Conservation (phyloP, 169 alveolate species). For the Amoebophrya sp. region DNA sequence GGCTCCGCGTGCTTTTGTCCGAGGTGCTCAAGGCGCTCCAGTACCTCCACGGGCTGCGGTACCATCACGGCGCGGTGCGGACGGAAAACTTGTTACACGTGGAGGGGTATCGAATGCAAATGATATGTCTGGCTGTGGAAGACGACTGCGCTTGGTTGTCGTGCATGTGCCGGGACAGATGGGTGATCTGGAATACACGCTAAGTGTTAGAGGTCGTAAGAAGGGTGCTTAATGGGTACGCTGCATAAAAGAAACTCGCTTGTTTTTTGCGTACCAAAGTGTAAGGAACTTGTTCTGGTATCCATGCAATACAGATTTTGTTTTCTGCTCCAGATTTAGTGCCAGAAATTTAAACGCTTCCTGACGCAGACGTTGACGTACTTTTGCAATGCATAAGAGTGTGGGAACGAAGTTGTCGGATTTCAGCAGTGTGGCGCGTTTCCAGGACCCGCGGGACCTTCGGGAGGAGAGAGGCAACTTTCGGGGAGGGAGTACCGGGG, state of each 20-base stretch:
- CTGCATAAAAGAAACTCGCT: not conserved
- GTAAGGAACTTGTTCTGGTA: not conserved
- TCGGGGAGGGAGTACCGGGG: not conserved
- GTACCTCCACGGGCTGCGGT: not conserved
- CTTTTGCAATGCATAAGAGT: not conserved
- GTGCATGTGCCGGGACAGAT: not conserved
- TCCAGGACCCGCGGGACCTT: not conserved
- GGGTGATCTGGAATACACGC: not conserved
- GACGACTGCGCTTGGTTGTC: not conserved
- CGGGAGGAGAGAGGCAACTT: not conserved
- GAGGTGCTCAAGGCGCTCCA: not conserved
- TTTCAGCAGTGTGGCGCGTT: not conserved
- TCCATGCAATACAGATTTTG: too few relatives aligned
- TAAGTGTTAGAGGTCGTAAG: not conserved
- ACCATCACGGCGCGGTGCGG: not conserved
- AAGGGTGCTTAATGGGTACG: not conserved
- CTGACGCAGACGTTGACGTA: not conserved
- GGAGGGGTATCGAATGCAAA: not conserved
- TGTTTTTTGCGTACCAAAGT: not conserved
- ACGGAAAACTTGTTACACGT: not conserved
- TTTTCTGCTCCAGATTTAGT: not conserved
- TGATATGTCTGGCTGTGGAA: not conserved
- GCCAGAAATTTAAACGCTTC: not conserved
- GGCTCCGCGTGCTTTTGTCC: not conserved
- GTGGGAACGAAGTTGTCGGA: not conserved